Conservation (phyloP, 805 yeast species). For the Teunomyces gatunensis region DNA sequence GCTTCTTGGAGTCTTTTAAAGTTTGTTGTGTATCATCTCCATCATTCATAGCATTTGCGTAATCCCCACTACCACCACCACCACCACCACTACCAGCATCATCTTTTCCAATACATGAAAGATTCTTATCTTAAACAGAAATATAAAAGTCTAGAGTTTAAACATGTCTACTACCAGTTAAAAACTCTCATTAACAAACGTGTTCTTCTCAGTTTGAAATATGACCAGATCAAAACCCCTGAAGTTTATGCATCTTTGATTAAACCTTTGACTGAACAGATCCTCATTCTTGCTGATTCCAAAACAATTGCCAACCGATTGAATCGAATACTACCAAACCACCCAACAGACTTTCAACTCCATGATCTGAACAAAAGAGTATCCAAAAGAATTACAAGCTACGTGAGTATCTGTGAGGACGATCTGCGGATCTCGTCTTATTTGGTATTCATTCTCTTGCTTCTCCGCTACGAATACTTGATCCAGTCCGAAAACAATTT, state of each 20-base stretch:
- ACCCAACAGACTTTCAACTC: conserved; percentile 15
- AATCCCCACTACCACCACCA: neutral
- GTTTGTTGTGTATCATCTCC: neutral
- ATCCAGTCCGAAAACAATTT: conserved; percentile 40
- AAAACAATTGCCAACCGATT: conserved; percentile 34
- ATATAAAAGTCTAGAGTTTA: conserved; percentile 32
- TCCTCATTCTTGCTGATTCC: conserved; percentile 38
- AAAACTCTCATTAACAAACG: conserved; percentile 42
- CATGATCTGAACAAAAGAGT: conserved; percentile 17
- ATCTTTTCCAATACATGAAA: neutral
- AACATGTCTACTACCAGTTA: conserved; percentile 35
- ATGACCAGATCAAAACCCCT: conserved; percentile 51
- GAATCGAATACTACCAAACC: conserved; percentile 22
- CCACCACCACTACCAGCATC: neutral
- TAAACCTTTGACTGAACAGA: conserved; percentile 43
- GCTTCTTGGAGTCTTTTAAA: neutral
- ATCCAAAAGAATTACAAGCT: conserved; percentile 7
- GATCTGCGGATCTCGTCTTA: conserved; percentile 21
- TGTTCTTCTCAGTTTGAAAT: conserved; percentile 45
- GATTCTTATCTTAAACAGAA: conserved; percentile 12
- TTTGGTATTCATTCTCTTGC: conserved; percentile 31
- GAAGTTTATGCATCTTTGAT: conserved; percentile 47
- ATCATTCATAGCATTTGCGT: neutral
- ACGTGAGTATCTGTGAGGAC: conserved; percentile 4
- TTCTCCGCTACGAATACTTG: conserved; percentile 36